These are phyloP conservation scores for Mycena crocata DNA, from an alignment of 768 basidiomycete genomes.

Conservation along the genomic window DNA sequence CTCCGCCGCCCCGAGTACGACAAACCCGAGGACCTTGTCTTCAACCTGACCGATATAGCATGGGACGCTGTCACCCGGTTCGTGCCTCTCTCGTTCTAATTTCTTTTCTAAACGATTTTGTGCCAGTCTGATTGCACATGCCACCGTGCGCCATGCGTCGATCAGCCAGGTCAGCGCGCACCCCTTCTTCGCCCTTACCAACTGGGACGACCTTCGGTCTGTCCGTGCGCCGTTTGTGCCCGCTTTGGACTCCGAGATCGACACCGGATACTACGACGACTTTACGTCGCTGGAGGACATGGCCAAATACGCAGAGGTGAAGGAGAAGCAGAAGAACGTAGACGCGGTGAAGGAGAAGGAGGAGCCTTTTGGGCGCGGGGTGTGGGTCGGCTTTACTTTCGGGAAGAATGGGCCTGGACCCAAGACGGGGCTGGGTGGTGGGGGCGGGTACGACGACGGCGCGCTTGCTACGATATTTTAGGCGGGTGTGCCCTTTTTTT, in stretches of 20 bases:
- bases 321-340: constrained; percentile 96
- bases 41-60: constrained; percentile 92
- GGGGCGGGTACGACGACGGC: constrained; percentile 59
- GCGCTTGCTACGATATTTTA: constrained; percentile 73
- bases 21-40: constrained; percentile 94
- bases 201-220: constrained; percentile 85
- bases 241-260: constrained; percentile 91
- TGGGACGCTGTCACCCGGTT: constrained; percentile 95
- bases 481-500: not conserved
- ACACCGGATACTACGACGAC: constrained; percentile 96
- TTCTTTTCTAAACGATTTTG: constrained; percentile 1
- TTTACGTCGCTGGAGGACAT: constrained; percentile 92
- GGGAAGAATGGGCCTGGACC: constrained; percentile 85
- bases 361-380: constrained; percentile 74
- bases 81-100: constrained; percentile 30
- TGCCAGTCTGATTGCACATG: constrained; percentile 87
- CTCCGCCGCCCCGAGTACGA: constrained; percentile 95
- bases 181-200: constrained; percentile 82
- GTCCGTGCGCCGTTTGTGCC: constrained; percentile 92
- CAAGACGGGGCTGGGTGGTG: constrained; percentile 50
- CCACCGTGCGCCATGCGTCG: constrained; percentile 81
- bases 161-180: constrained; percentile 79
- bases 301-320: constrained; percentile 98
- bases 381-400: constrained; percentile 94
- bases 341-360: constrained; percentile 92